Conservation (phyloP, 1,284 basidiomycete genomes). For the Ganoderma meredithae region DNA sequence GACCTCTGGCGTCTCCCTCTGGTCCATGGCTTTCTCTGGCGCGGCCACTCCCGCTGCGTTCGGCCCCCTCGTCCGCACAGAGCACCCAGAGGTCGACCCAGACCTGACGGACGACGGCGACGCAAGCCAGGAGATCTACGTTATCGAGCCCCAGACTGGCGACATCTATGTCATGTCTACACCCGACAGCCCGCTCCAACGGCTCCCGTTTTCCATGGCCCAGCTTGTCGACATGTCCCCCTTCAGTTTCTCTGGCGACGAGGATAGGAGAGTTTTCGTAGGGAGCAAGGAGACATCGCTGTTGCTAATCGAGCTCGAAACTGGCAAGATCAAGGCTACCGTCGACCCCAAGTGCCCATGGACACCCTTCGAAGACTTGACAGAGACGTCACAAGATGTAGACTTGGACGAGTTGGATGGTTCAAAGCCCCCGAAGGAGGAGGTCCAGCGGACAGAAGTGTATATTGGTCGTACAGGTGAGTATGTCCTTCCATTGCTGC, state of each 20-base stretch:
- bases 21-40: constrained; percentile 78
- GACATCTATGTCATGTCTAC: constrained; percentile 86
- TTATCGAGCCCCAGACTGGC: constrained; percentile 91
- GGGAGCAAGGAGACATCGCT: constrained; percentile 87
- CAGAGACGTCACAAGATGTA: constrained; percentile 46
- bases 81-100: constrained; percentile 62
- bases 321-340: constrained; percentile 81
- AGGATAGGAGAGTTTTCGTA: constrained; percentile 77
- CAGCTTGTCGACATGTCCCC: constrained; percentile 90
- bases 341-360: constrained; percentile 81
- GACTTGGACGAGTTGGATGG: constrained; percentile 77
- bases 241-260: constrained; percentile 76
- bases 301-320: constrained; percentile 82
- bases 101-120: constrained; percentile 63
- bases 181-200: constrained; percentile 72
- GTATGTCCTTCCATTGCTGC: constrained; percentile 35
- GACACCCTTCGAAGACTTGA: constrained; percentile 68
- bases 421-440: constrained; percentile 48
- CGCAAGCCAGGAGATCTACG: constrained; percentile 76
- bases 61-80: constrained; percentile 75
- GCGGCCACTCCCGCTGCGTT: constrained; percentile 59
- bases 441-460: constrained; percentile 62
- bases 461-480: constrained; percentile 85
- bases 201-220: constrained; percentile 85
- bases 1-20: constrained; percentile 76